Evolutionary conservation across 1,284 basidiomycete genomes (phyloP).

Genomic region (Tilletia setariae): DNA sequence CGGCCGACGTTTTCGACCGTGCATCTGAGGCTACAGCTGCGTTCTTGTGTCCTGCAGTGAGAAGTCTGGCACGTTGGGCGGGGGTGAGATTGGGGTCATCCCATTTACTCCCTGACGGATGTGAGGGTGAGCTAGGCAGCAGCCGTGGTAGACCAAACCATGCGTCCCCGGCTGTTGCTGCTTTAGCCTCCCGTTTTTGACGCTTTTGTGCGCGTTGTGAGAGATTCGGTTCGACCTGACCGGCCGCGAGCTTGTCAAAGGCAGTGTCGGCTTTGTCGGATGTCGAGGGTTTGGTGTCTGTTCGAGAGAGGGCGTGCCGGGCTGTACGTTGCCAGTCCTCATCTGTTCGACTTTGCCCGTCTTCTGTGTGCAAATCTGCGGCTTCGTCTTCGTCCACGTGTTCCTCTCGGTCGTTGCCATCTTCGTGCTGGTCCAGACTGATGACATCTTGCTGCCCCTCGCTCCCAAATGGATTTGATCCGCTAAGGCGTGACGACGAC

Average conservation of each 20-base stretch:
- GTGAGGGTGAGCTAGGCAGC: background rate
- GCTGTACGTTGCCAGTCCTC: constrained; percentile 7
- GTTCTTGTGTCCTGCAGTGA: constrained; percentile 10
- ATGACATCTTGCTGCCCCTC: constrained; percentile 37
- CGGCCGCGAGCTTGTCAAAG: background rate
- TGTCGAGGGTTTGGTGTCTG: background rate
- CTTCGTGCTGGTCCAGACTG: constrained; percentile 22
- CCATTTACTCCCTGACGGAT: background rate
- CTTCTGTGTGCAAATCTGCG: background rate
- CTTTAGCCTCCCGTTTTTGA: background rate
- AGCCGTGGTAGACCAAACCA: constrained; percentile 8
- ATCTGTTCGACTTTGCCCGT: constrained; percentile 16
- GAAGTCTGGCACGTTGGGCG: background rate
- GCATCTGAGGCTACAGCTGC: constrained; percentile 29
- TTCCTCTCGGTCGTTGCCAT: constrained; percentile 13
- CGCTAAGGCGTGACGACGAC: background rate
- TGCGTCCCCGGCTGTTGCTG: constrained; percentile 1
- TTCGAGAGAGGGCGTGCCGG: background rate
- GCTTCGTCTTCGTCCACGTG: constrained; percentile 26
- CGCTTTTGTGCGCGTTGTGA: constrained; percentile 1
- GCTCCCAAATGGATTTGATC: constrained; percentile 18
- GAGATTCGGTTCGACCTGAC: background rate
- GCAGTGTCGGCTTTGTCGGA: background rate
- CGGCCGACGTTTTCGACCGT: constrained; percentile 55
- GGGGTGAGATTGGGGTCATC: background rate